These are phyloP conservation scores for Colletotrichum sp. DNA, from an alignment of 2,329 filamentous ascomycete species.

Conservation along the genomic window DNA sequence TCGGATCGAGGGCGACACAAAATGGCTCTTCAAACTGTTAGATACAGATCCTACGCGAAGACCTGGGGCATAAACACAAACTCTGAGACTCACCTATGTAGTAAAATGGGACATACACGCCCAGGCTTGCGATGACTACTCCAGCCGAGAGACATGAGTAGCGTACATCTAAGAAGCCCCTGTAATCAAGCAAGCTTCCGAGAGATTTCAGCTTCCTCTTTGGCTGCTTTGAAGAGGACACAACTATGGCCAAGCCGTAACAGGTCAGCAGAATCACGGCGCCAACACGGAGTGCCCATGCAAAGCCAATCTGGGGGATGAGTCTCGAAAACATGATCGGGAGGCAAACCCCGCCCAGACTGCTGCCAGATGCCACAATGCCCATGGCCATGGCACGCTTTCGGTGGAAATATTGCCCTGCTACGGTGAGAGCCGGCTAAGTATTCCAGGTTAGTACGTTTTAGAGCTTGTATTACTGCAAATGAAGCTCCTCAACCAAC, in stretches of 20 bases:
- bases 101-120: conserved; percentile 40
- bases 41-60: conserved; percentile 41
- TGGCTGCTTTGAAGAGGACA: conserved; percentile 33
- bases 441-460: neutral
- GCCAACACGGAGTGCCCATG: conserved; percentile 54
- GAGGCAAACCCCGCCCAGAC: conserved; percentile 61
- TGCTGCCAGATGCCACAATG: conserved; percentile 57
- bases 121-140: conserved; percentile 24
- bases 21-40: conserved; percentile 31
- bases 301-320: conserved; percentile 49
- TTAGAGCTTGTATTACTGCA: neutral
- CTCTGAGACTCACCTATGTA: conserved; percentile 29
- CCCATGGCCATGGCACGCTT: conserved; percentile 59
- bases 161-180: conserved; percentile 5
- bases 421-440: conserved; percentile 8
- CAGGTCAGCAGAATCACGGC: conserved; percentile 46
- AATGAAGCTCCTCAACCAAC: neutral
- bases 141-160: conserved; percentile 2
- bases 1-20: conserved; percentile 39
- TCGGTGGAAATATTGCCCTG: conserved; percentile 42
- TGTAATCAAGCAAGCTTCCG: conserved; percentile 1
- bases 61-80: conserved; percentile 34
- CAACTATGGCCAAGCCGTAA: conserved; percentile 36
- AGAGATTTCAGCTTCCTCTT: neutral
- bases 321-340: conserved; percentile 65